Base-by-base conservation (phyloP, 805 yeast species). In the Wickerhamomyces xylosicus region DNA sequence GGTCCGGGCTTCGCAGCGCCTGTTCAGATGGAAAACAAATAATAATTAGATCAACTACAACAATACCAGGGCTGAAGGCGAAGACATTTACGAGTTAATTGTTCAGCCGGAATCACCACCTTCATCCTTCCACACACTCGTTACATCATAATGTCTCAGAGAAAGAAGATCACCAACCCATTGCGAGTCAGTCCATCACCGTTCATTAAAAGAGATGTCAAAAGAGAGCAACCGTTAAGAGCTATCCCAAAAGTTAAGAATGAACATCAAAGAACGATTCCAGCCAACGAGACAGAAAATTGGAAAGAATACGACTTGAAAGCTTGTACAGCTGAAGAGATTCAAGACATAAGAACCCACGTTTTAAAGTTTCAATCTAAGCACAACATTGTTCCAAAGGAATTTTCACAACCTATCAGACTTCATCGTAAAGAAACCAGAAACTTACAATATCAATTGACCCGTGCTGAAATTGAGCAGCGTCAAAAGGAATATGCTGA, bases 401-500 rank as follows among this genome's bases (percentile, higher is more conserved):
- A 20, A 2, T 92, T 90, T 57, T 79, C 77, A 40, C 72, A 73
- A 42, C 98, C 98, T 0, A 79, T 89, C 16, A 67, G 96, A 49
- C 64, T 90, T 54, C 97, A 89, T 58, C 71, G 97, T 49, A 89
- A 90, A 55, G 97, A 90, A 59, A 96, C 98, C 1, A 75, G 86
- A 53, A 85, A 85, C 56, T 66, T 90, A 54, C 96, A 89, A 57
- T 84, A 84, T 54, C 94, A 86, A 58, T 65, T 86, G 49, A 78
- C 89, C 2, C 62, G 87, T 50, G 77, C 80, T 41, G 92, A 84
- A 54, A 72, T 83, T 48, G 90, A 81, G 38, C 73, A 69, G 38
- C 71, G 79, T 51, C 72, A 69, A 52, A 63, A 59, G 39, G 77
- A 74, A 47, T 63, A 66, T 41, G 60, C 59, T 42, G 65, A 54